These are phyloP conservation scores for Candida coleopterorum DNA, from an alignment of 805 yeast genomes.

Conservation along the genomic window DNA sequence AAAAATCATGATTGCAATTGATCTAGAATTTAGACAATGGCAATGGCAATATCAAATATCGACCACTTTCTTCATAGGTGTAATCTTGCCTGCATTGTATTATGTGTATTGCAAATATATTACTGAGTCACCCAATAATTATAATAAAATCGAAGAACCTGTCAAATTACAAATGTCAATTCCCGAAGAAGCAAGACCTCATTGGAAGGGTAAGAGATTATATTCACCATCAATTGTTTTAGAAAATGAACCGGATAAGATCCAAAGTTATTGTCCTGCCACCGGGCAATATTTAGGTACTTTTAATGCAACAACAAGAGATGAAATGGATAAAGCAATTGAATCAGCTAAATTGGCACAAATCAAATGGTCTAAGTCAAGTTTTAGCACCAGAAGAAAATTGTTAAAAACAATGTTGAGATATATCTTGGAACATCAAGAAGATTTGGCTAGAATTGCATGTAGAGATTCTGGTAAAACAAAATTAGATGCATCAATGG, in stretches of 20 bases:
- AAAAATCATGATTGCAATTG: constrained; percentile 43
- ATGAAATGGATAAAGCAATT: constrained; percentile 68
- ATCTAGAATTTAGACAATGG: constrained; percentile 34
- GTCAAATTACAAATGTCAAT: constrained; percentile 48
- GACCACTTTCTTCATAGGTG: constrained; percentile 38
- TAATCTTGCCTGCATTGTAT: constrained; percentile 31
- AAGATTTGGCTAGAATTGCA: constrained; percentile 82
- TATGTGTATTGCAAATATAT: constrained; percentile 33
- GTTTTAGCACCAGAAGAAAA: constrained; percentile 62
- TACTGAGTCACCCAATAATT: constrained; percentile 34
- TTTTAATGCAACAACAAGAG: constrained; percentile 55
- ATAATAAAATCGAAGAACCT: constrained; percentile 40
- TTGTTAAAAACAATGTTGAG: constrained; percentile 67
- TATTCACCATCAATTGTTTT: constrained; percentile 54
- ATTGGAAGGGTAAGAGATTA: constrained; percentile 86
- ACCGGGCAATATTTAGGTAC: constrained; percentile 86
- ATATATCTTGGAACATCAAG: constrained; percentile 77
- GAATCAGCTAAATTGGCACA: constrained; percentile 53
- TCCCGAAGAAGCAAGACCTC: constrained; percentile 78
- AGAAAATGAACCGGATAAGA: constrained; percentile 57
- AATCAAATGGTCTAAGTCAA: constrained; percentile 42
- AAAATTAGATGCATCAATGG: constrained; percentile 92
- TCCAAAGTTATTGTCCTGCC: constrained; percentile 92
- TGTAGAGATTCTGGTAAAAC: constrained; percentile 97
- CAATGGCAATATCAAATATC: constrained; percentile 45